A percentile compares a stretch with the other conserved stretches of the same genome.
phyloP scores from a whole-genome alignment of 2,329 filamentous ascomycete species.

The Metarhizium robertsii region DNA sequence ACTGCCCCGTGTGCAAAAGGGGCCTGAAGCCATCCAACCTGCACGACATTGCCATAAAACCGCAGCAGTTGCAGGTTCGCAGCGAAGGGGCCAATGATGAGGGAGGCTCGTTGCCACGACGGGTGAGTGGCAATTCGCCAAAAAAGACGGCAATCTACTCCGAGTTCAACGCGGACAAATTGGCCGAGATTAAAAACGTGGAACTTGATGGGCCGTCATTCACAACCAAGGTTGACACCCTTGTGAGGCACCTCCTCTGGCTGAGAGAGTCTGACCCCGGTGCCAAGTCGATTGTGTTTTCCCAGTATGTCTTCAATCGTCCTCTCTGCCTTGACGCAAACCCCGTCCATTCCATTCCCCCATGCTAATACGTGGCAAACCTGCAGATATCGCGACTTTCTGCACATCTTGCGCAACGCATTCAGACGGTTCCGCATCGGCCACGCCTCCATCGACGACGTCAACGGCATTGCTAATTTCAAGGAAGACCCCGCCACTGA shows the following conservation, averaged over 20 bases:
- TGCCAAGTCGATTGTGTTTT: slow-evolving; percentile 89
- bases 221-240: slow-evolving; percentile 82
- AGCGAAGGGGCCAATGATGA: slow-evolving; percentile 13
- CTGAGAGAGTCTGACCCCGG: slow-evolving; percentile 75
- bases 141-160: slow-evolving; percentile 58
- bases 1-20: slow-evolving; percentile 78
- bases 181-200: slow-evolving; percentile 74
- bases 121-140: slow-evolving; percentile 7
- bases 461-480: slow-evolving; percentile 65
- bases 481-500: slow-evolving; percentile 64
- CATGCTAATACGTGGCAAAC: not conserved
- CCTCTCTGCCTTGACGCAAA: not conserved
- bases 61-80: slow-evolving; percentile 61
- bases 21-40: slow-evolving; percentile 57
- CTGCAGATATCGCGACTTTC: slow-evolving; percentile 60
- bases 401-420: slow-evolving; percentile 62
- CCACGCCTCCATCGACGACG: slow-evolving; percentile 58
- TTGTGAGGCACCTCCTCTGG: slow-evolving; percentile 76
- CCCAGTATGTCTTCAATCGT: slow-evolving; percentile 43
- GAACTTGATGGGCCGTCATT: slow-evolving; percentile 66
- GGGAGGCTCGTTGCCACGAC: slow-evolving; percentile 9
- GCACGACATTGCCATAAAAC: slow-evolving; percentile 78
- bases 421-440: slow-evolving; percentile 66
- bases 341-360: not conserved
- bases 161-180: slow-evolving; percentile 59